These are phyloP conservation scores for Sequoiadendron giganteum DNA, from an alignment of 75 land plant species.

Conservation along the genomic window DNA sequence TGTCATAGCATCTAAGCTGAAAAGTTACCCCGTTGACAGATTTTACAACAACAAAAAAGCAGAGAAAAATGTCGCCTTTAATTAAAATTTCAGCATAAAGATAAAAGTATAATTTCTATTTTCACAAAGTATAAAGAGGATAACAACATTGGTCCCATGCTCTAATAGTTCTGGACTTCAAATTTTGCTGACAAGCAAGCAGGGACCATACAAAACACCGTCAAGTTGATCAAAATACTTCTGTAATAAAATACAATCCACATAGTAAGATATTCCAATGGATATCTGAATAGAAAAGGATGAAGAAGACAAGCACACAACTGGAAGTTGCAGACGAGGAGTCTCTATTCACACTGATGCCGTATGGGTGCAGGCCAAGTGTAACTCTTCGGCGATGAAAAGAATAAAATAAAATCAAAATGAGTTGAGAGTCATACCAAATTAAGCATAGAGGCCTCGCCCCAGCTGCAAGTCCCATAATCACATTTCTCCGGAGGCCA, in stretches of 20 bases:
- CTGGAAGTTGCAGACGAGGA: neutral
- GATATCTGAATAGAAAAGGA: neutral
- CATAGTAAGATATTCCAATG: neutral
- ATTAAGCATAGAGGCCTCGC: conserved; percentile 69
- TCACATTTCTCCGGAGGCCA: conserved; percentile 94
- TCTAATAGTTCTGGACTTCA: too few species aligned
- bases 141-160: too few species aligned
- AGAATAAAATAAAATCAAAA: neutral
- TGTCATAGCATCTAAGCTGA: neutral
- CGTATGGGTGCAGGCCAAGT: neutral
- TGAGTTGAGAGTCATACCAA: conserved; percentile 40
- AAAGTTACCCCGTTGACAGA: too few species aligned
- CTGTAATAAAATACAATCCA: neutral
- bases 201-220: neutral
- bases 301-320: neutral
- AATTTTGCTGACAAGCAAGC: neutral
- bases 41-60: too few species aligned
- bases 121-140: neutral
- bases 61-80: neutral
- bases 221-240: neutral
- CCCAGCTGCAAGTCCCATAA: conserved; percentile 91
- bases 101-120: neutral
- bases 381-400: neutral
- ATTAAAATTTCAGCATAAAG: neutral
- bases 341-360: neutral